phyloP scores from a whole-genome alignment of 768 basidiomycete species.

The Amanita inopinata region DNA sequence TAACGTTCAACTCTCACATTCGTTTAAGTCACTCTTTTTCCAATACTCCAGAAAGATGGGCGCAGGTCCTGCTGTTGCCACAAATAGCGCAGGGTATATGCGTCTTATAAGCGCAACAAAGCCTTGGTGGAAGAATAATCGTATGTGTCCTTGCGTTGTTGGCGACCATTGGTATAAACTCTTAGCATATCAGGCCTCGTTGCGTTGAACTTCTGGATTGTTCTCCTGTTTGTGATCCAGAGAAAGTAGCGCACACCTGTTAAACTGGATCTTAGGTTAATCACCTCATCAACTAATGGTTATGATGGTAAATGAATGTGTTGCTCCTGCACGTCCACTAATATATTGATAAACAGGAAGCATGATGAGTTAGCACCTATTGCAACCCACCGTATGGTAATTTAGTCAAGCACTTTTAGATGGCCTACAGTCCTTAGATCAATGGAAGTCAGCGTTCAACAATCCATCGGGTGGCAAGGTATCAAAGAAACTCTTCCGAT shows the following conservation, averaged over 20 bases:
- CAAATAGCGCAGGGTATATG: conserved; percentile 22
- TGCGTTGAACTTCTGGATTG: conserved; percentile 44
- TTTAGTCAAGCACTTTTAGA: conserved; percentile 17
- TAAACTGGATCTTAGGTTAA: conserved; percentile 25
- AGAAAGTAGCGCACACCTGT: not conserved
- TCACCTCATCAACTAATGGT: conserved; percentile 54
- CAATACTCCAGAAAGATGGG: conserved; percentile 32
- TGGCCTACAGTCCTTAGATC: conserved; percentile 45
- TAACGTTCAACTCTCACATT: too few relatives aligned
- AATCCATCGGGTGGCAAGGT: conserved; percentile 35
- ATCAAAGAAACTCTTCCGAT: conserved; percentile 1
- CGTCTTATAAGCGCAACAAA: conserved; percentile 39
- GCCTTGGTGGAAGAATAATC: conserved; percentile 52
- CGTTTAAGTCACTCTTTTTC: not conserved
- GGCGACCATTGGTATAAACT: not conserved
- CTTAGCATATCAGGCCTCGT: conserved; percentile 28
- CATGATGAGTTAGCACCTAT: conserved; percentile 40
- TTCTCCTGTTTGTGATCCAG: conserved; percentile 38
- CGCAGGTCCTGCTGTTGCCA: conserved; percentile 29
- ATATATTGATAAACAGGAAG: conserved; percentile 26
- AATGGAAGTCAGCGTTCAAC: conserved; percentile 48
- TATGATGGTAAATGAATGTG: conserved; percentile 37
- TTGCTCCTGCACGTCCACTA: not conserved
- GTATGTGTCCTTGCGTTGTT: conserved; percentile 19
- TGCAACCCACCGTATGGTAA: not conserved